Evolutionary conservation across 345 rosid species (phyloP).

Genomic region (Salix arbutifolia): DNA sequence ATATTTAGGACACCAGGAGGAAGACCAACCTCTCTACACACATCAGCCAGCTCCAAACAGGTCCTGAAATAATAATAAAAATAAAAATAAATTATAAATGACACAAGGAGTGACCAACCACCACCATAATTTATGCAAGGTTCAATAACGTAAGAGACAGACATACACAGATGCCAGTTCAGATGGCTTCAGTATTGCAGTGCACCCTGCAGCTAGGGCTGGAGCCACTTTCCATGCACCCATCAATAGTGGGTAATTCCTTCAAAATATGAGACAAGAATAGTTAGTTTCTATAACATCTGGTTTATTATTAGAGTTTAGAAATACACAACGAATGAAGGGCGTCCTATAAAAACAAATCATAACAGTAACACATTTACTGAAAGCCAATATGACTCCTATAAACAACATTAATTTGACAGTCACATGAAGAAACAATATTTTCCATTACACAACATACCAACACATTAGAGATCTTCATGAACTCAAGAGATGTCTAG

Average conservation of each 20-base stretch:
- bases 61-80: constrained; percentile 47
- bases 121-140: constrained; percentile 10
- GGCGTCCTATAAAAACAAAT: neutral
- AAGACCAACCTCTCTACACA: constrained; percentile 85
- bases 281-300: constrained; percentile 3
- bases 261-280: constrained; percentile 32
- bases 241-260: constrained; percentile 95
- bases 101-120: neutral
- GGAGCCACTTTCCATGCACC: constrained; percentile 99
- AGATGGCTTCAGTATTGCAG: constrained; percentile 86
- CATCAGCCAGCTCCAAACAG: constrained; percentile 94
- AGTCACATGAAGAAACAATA: neutral
- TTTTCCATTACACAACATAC: neutral
- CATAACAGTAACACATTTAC: neutral
- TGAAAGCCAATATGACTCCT: neutral
- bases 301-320: neutral
- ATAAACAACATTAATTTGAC: neutral
- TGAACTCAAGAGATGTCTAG: neutral
- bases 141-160: constrained; percentile 7
- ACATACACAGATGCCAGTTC: constrained; percentile 83
- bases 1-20: constrained; percentile 94
- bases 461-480: neutral
- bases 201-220: constrained; percentile 95
- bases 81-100: neutral
- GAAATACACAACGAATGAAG: neutral